These are phyloP conservation scores for Podaxis mareebaensis DNA, from an alignment of 768 basidiomycete species.

Conservation along the genomic window DNA sequence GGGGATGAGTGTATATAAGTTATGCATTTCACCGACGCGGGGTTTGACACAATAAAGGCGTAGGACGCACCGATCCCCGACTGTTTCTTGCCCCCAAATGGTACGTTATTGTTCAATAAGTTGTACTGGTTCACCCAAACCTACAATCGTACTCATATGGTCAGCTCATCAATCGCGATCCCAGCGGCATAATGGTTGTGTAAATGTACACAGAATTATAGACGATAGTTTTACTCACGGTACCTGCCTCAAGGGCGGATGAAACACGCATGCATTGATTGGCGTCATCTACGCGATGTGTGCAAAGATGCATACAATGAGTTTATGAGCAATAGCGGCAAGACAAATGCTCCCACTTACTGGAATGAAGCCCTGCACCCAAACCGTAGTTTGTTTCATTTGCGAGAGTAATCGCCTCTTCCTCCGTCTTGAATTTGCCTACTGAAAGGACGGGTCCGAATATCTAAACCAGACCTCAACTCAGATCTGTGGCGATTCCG, in stretches of 20 bases:
- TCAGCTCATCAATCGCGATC: background rate
- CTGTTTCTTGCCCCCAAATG: slow-evolving; percentile 95
- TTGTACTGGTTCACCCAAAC: slow-evolving; percentile 95
- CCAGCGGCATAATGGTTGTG: background rate
- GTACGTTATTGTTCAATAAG: slow-evolving; percentile 80
- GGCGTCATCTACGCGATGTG: slow-evolving; percentile 58
- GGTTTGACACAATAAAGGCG: background rate
- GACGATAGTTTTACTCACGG: slow-evolving; percentile 45
- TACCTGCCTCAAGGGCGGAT: slow-evolving; percentile 84
- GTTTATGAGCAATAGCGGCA: slow-evolving; percentile 4
- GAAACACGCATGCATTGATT: slow-evolving; percentile 90
- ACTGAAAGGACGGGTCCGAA: slow-evolving; percentile 93
- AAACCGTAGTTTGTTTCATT: slow-evolving; percentile 91
- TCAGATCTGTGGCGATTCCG: slow-evolving; percentile 11
- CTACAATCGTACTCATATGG: slow-evolving; percentile 31
- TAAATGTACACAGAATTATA: slow-evolving; percentile 9
- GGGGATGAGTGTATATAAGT: slow-evolving; percentile 11
- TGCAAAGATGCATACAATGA: slow-evolving; percentile 18
- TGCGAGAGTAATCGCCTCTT: slow-evolving; percentile 80
- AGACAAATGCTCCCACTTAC: slow-evolving; percentile 41
- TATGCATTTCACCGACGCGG: background rate
- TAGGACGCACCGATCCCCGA: slow-evolving; percentile 72
- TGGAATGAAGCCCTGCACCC: slow-evolving; percentile 88
- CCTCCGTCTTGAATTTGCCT: slow-evolving; percentile 82
- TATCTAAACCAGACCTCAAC: slow-evolving; percentile 50